Evolutionary conservation across 2,329 filamentous ascomycete species (phyloP).

Genomic region (Fusarium annulatum): DNA sequence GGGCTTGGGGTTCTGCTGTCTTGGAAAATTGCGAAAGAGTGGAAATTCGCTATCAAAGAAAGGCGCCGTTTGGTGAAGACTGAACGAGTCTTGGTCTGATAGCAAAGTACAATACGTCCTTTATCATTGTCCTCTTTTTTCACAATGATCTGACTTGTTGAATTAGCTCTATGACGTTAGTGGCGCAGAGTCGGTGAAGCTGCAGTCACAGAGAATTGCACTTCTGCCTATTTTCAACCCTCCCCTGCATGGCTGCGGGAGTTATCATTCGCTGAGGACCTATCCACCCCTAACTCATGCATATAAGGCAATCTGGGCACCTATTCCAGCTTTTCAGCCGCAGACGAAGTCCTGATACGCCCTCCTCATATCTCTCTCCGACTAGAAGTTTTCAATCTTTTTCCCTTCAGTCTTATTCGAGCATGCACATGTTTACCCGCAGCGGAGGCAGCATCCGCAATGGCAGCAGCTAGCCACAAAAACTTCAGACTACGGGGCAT

Average conservation of each 20-base stretch:
- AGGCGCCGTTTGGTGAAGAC: not conserved
- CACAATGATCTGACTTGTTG: not conserved
- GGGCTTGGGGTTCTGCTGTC: not conserved
- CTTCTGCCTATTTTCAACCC: not conserved
- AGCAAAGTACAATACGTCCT: too few species aligned
- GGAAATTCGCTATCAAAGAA: not conserved
- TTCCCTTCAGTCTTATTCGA: too few species aligned
- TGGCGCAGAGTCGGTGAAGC: not conserved
- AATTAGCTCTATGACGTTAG: not conserved
- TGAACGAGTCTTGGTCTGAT: not conserved
- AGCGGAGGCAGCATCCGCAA: not conserved
- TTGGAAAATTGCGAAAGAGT: not conserved
- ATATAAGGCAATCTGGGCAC: not conserved
- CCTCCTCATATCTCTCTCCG: not conserved
- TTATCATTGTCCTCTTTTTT: too few species aligned
- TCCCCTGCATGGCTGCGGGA: not conserved
- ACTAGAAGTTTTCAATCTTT: not conserved
- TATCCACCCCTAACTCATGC: not conserved
- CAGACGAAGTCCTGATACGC: not conserved
- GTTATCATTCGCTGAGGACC: not conserved
- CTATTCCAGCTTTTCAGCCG: not conserved
- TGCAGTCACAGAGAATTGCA: too few species aligned
- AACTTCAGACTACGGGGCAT: conserved; percentile 1
- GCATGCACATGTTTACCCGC: not conserved
- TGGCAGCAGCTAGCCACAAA: not conserved